Conservation (phyloP, 108 stramenopile genomes). For the Skeletonema grethae region DNA sequence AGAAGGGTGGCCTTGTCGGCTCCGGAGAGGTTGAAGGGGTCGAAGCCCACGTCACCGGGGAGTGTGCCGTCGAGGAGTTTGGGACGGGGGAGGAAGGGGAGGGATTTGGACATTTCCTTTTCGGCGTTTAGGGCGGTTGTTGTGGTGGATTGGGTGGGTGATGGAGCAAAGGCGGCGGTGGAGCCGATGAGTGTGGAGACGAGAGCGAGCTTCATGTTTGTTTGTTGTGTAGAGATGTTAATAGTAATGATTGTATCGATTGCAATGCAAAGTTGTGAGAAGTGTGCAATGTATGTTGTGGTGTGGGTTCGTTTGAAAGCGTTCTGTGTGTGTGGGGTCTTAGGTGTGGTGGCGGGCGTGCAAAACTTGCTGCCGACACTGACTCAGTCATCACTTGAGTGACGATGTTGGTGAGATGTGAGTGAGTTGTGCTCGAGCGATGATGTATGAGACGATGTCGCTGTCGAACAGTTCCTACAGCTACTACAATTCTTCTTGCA, state of each 20-base stretch:
- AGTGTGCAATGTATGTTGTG: not conserved
- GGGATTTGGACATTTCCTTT: slow-evolving; percentile 59
- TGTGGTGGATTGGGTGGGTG: slow-evolving; percentile 21
- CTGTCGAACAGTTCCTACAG: too few relatives aligned
- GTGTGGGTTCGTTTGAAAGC: too few relatives aligned
- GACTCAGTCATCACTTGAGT: too few relatives aligned
- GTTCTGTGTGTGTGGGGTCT: too few relatives aligned
- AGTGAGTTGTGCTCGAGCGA: not conserved
- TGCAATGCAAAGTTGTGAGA: not conserved
- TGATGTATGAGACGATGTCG: too few relatives aligned
- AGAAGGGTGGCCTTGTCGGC: slow-evolving; percentile 63
- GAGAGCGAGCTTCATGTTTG: slow-evolving; percentile 67
- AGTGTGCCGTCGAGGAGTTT: slow-evolving; percentile 77
- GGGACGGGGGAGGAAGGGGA: slow-evolving; percentile 78
- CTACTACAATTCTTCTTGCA: too few relatives aligned
- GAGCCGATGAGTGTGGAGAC: slow-evolving; percentile 65
- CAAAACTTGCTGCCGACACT: too few relatives aligned
- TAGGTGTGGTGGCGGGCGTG: not conserved
- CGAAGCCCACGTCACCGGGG: slow-evolving; percentile 85
- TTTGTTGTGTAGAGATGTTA: not conserved
- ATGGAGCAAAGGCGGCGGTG: slow-evolving; percentile 66
- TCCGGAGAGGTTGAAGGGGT: slow-evolving; percentile 80
- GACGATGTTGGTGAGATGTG: not conserved
- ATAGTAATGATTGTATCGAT: not conserved
- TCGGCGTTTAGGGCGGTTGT: slow-evolving; percentile 35